phyloP scores from a whole-genome alignment of 2,329 filamentous ascomycete genomes.

The Neonectria hederae region DNA sequence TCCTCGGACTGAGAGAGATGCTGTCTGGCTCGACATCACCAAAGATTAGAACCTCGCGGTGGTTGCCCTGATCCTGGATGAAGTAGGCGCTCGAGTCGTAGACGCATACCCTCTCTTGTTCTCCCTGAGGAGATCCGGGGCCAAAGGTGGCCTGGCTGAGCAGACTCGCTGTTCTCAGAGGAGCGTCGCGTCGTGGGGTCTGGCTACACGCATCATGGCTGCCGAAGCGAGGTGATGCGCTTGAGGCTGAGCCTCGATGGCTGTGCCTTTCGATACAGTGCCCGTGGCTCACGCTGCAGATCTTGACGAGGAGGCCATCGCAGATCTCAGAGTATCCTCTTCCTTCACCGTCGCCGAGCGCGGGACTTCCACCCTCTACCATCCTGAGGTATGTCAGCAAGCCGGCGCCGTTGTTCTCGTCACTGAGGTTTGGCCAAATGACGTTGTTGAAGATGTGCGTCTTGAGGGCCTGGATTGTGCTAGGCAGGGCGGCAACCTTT shows the following conservation, averaged over 20 bases:
- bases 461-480: slow-evolving; percentile 92
- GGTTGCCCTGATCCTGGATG: slow-evolving; percentile 77
- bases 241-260: slow-evolving; percentile 67
- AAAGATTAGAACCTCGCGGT: slow-evolving; percentile 87
- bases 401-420: slow-evolving; percentile 94
- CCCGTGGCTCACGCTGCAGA: slow-evolving; percentile 88
- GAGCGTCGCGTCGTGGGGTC: slow-evolving; percentile 37
- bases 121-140: slow-evolving; percentile 39
- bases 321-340: slow-evolving; percentile 89
- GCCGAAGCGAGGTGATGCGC: slow-evolving; percentile 59
- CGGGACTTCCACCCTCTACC: slow-evolving; percentile 86
- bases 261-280: slow-evolving; percentile 80
- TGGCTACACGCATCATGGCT: slow-evolving; percentile 58
- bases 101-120: slow-evolving; percentile 68
- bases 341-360: slow-evolving; percentile 80
- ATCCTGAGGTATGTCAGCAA: slow-evolving; percentile 90
- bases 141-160: slow-evolving; percentile 46
- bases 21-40: slow-evolving; percentile 95
- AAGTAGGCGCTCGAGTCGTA: slow-evolving; percentile 95
- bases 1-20: slow-evolving; percentile 82
- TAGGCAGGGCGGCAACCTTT: slow-evolving; percentile 83
- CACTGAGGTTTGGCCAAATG: slow-evolving; percentile 96
- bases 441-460: slow-evolving; percentile 96
- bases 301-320: slow-evolving; percentile 88
- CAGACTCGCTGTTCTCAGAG: slow-evolving; percentile 40